Percentiles rank a stretch among this genome's conserved stretches.
Evolutionary conservation across 257 asterid genomes (phyloP).

Genomic region (Gentiana macrophylla): DNA sequence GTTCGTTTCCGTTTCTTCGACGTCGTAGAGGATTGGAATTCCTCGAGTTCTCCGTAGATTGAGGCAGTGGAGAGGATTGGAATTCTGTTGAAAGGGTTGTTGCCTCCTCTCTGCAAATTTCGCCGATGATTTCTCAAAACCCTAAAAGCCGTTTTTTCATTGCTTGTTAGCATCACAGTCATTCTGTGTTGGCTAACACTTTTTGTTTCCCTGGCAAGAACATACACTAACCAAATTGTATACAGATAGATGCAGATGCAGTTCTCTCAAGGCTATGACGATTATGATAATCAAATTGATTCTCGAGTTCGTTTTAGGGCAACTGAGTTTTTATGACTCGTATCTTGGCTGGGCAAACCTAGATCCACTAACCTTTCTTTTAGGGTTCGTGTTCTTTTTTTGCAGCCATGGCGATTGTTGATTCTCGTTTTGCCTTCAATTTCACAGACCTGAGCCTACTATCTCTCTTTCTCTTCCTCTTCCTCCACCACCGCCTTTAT

Average conservation of each 20-base stretch:
- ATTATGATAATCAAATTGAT: too few relatives aligned
- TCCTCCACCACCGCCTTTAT: too few relatives aligned
- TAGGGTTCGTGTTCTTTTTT: not conserved
- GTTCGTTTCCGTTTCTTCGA: too few relatives aligned
- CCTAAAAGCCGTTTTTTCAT: not conserved
- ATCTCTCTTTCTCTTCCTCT: too few relatives aligned
- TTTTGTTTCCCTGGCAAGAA: too few relatives aligned
- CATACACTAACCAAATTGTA: too few relatives aligned
- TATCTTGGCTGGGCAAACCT: constrained; percentile 22
- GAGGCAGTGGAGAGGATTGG: constrained; percentile 7
- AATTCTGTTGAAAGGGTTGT: constrained; percentile 5
- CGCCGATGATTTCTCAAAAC: constrained; percentile 4
- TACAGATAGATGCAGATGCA: too few relatives aligned
- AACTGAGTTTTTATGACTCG: constrained; percentile 6
- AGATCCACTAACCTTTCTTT: not conserved
- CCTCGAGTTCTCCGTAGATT: not conserved
- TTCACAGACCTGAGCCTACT: constrained; percentile 8
- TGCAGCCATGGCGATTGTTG: constrained; percentile 15
- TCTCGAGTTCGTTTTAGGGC: constrained; percentile 5
- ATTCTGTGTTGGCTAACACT: too few relatives aligned
- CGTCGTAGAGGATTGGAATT: not conserved
- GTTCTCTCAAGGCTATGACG: too few relatives aligned
- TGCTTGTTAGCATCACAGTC: too few relatives aligned
- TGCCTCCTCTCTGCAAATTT: constrained; percentile 7
- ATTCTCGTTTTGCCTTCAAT: not conserved